Evolutionary conservation across 768 basidiomycete species (phyloP), one percentile per base, ranked within the genome.

Genomic region (Holtermanniella nyarrowii): DNA sequence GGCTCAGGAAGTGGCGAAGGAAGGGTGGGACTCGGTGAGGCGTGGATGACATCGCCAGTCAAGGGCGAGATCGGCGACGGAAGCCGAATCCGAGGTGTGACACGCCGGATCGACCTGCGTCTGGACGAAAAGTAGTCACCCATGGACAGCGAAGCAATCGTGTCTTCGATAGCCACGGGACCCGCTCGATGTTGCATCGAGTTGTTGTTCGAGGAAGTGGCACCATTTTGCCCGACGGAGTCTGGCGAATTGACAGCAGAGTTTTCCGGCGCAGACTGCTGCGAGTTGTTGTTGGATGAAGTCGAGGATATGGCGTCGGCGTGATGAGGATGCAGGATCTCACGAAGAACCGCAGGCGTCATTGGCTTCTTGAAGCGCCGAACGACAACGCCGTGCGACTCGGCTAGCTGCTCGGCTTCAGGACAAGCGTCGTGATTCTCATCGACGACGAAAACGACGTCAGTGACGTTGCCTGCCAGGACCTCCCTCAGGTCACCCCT

Each of bases 121-220:
- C 51, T 22, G 14, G 53, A 49, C 4, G 58, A 57, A 52, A 66
- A 63, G 51, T 66, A 66, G 39, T 66, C 65, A 5, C 62, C 65
- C 23, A 63, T 44, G n/a, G 50, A 57, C 1, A 66, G 43, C 1
- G 49, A 49, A 1, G 65, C 62, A 7, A 66, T 56, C 3, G 60
- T 58, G 21, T 66, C 65, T 42, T 60, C 58, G 1, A 60, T 25
- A 11, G 41, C 41, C 48, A 61, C 56, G 20, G 53, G 52, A n/a
- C 48, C 42, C 5, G 58, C 58, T 22, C n/a, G n/a, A n/a, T n/a
- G n/a, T 58, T 57, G 58, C 63, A 60, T 41, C 21, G 24, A 23
- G 44, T 20, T 46, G n/a, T 25, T 22, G 20, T 22, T 23, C 10
- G 39, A 20, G 5, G 45, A 46, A 12, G 14, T 12, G 11, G 45